A percentile compares a stretch with the other conserved stretches of the same genome.
These are phyloP conservation scores for Fusarium buxicola DNA, from an alignment of 2,329 filamentous ascomycete genomes.

Conservation along the genomic window DNA sequence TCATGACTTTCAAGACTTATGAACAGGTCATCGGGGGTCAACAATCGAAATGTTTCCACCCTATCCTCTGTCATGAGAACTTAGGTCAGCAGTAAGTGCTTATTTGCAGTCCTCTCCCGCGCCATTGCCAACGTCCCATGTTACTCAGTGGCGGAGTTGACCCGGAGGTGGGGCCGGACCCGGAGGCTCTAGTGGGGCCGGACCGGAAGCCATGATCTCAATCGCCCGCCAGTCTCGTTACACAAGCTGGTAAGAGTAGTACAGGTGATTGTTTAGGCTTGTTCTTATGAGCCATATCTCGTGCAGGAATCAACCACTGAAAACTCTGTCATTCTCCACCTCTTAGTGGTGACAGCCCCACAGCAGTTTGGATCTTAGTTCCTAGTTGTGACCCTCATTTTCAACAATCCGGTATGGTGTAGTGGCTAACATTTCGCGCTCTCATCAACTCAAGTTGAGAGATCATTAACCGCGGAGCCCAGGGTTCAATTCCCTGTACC, in stretches of 20 bases:
- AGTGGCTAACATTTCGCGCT: slow-evolving; percentile 47
- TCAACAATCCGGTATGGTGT: slow-evolving; percentile 27
- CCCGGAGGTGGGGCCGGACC: not conserved
- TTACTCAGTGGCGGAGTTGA: no score
- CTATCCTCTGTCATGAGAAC: no score
- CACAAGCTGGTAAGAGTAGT: not conserved
- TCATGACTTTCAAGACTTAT: not conserved
- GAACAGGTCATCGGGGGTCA: not conserved
- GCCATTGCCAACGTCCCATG: not conserved
- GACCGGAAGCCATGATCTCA: no score
- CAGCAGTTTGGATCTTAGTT: not conserved
- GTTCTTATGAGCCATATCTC: not conserved
- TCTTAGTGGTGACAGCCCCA: not conserved
- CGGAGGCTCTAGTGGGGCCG: not conserved
- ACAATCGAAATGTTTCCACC: no score
- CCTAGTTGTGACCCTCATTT: not conserved
- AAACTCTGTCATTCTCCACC: not conserved
- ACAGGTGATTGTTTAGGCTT: no score
- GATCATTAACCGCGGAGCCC: not conserved
- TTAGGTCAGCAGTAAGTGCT: not conserved
- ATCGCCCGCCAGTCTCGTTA: no score
- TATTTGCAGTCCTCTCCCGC: not conserved
- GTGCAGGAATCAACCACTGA: not conserved
- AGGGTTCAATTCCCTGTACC: slow-evolving; percentile 7
- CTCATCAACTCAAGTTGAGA: not conserved